Base-by-base conservation (phyloP, 2,329 filamentous ascomycete genomes). In the Alternaria brassicicola region DNA sequence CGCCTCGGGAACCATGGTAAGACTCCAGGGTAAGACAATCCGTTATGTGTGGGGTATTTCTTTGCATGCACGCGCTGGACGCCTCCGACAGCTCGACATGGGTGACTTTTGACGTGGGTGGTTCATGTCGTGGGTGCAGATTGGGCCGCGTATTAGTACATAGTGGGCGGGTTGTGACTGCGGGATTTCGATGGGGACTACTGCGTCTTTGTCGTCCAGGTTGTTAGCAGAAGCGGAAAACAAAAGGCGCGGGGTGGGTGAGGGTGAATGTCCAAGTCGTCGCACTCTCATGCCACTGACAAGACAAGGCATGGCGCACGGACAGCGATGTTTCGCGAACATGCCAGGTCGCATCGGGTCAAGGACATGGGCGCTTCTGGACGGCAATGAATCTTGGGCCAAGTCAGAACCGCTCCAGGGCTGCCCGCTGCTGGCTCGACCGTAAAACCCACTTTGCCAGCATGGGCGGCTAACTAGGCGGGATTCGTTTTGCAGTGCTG, bases 61-160 rank as follows among this genome's bases (percentile, higher is more conserved):
- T 43, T 51, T 33, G 38, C 25, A 25, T 45, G 41, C 21, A 30
- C 12, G 49, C 39, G 46, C 23, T 19, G 21, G 19, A 25, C 21
- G 52, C 55, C 47, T 42, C 57, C 50, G 57, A 63, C 53, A 57
- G 60, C 41, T 51, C 21, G 21, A 51, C 43, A 50, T 54, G 36
- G 54, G 47, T 31, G 50, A 61, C 52, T 51, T 55, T 28, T 48
- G 52, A 51, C 61, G 62, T 59, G 62, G 59, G 57, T 57, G 55
- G 63, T 55, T 47, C 68, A 70, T 70, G 54, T 63, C 64, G 57
- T 19, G 51, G 23, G 33, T 10, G 25, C 38, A 45, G 21, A 39
- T 21, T 4, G 28, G 45, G 15, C 26, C 35, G 46, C 36, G 26
- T 25, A 15, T 38, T 30, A 31, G 19, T 31, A 30, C 45, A 49